Evolutionary conservation across 306 rosid species (phyloP).

Genomic region (Oemleria cerasiformis): DNA sequence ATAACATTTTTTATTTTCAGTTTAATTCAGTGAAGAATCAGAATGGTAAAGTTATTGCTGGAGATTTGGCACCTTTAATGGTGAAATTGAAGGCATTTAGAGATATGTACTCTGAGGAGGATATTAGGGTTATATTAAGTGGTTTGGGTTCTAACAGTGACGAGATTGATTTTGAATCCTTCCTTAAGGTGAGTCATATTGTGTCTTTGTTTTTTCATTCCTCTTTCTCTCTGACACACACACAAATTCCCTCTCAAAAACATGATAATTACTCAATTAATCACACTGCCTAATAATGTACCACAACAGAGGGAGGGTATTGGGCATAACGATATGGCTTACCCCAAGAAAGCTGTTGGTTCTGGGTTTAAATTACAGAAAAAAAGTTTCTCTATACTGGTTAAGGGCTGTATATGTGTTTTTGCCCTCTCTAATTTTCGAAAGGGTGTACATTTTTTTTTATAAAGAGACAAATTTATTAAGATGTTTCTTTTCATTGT

Average conservation of each 20-base stretch:
- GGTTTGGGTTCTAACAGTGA: conserved; percentile 52
- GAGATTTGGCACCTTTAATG: conserved; percentile 71
- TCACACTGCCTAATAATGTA: not conserved
- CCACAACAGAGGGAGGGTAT: not conserved
- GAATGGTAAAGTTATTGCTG: conserved; percentile 64
- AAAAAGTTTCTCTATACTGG: not conserved
- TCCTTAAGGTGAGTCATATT: conserved; percentile 61
- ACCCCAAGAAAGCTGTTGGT: not conserved
- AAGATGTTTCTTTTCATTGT: not conserved
- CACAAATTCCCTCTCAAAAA: not conserved
- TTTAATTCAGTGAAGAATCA: conserved; percentile 57
- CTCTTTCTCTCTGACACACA: not conserved
- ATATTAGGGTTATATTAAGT: conserved; percentile 57
- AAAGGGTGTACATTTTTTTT: not conserved
- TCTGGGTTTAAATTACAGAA: not conserved
- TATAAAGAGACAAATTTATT: not conserved
- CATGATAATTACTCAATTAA: not conserved
- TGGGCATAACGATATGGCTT: not conserved
- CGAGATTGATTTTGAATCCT: conserved; percentile 84
- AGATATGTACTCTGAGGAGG: conserved; percentile 59
- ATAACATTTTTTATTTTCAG: conserved; percentile 35
- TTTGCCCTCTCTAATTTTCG: not conserved
- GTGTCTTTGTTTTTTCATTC: not conserved
- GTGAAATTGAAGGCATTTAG: conserved; percentile 57
- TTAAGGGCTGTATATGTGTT: not conserved